phyloP scores from a whole-genome alignment of 2,329 filamentous ascomycete genomes.

The Pseudomassariella vexata region DNA sequence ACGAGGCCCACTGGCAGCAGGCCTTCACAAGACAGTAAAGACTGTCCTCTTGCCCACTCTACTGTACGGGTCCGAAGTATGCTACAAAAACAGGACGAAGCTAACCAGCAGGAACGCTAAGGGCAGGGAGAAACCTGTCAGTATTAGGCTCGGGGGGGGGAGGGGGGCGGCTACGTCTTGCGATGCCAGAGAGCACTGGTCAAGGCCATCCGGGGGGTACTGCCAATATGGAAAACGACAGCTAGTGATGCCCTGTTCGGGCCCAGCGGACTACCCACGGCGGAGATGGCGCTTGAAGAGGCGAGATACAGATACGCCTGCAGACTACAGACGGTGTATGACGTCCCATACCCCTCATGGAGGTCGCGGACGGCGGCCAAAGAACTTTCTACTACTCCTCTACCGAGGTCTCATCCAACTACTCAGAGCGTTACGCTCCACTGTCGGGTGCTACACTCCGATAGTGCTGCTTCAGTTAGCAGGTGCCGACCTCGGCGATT shows the following conservation, averaged over 20 bases:
- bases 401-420: no score
- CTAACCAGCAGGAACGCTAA: no score
- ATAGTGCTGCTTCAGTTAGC: no score
- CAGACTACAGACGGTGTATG: background rate
- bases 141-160: background rate
- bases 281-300: background rate
- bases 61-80: conserved; percentile 8
- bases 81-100: conserved; percentile 2
- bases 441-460: no score
- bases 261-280: background rate
- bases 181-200: conserved; percentile 3
- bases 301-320: background rate
- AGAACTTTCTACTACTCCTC: no score
- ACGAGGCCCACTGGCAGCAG: background rate
- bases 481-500: no score
- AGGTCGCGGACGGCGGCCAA: no score
- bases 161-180: no score
- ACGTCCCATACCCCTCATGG: no score
- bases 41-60: conserved; percentile 5
- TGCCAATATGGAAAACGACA: conserved; percentile 1
- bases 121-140: background rate
- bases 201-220: conserved; percentile 4
- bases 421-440: no score
- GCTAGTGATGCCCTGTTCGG: background rate
- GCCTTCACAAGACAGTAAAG: background rate